Base-by-base conservation (phyloP, 108 stramenopile genomes). In the Nannochloropsis oceanica region DNA sequence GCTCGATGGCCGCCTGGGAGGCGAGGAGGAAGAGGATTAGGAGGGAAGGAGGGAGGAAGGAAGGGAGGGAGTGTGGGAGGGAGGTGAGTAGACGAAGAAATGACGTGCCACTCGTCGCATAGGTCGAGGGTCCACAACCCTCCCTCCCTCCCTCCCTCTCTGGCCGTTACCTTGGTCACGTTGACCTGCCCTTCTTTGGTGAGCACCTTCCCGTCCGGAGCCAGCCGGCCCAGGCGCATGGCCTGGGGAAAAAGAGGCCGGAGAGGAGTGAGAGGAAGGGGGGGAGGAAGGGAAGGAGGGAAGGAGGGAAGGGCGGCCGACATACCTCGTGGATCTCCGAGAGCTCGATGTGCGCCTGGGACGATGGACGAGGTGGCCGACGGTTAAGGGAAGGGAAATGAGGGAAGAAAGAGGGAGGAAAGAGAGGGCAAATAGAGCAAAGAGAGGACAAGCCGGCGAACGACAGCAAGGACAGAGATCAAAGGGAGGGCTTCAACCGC, bases 291-390 rank as follows among this genome's bases (percentile, higher is more conserved):
- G 59, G 18, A 18, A 9, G n/a, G 59, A 18, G 22, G 59, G 18
- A n/a, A 0, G 59, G 59, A 73, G 9, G 59, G n/a, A 10, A 0
- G 0, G 10, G 59, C 34, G 27, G 8, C 8, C 80, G 13, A 26
- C 22, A 25, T 8, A 95, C 95, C 87, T 99, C 97, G 26, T 95
- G 90, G 83, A 96, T 94, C 91, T 99, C 98, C 0, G 98, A 97
- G 8, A 99, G 86, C 84, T 99, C 97, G 90, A 99, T 96, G 92
- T 99, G 98, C 0, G 98, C 98, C 90, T 81, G 80, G 12, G 80
- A 27, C 22, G 73, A 73, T 22, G 26, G 80, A 25, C 8, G 80
- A 2, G 18, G 73, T 1, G 25, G 27, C 2, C 2, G 79, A 26
- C 80, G 73, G 81, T 20, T 81, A 34, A 26, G 26, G 34, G 81